Percentiles rank a stretch among this genome's conserved stretches.
Evolutionary conservation across 2,329 filamentous ascomycete species (phyloP).

Genomic region (Aureobasidium subglaciale): DNA sequence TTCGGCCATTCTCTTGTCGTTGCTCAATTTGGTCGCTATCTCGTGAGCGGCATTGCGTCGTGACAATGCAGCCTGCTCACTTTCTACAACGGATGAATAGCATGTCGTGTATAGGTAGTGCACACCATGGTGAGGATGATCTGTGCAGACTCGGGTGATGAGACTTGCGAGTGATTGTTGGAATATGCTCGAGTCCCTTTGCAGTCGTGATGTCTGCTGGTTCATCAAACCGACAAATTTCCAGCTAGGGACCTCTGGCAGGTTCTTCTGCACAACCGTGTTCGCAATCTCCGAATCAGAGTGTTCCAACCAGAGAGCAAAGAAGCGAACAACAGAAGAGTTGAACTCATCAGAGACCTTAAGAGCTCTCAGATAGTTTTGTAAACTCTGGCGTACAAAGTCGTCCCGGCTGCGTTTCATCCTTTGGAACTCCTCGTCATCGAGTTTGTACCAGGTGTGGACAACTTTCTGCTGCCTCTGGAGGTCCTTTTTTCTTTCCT

Average conservation of each 20-base stretch:
- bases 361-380: constrained; percentile 86
- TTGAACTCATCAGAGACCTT: constrained; percentile 81
- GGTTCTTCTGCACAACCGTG: constrained; percentile 61
- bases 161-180: constrained; percentile 67
- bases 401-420: constrained; percentile 69
- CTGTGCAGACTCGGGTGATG: constrained; percentile 75
- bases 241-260: constrained; percentile 71
- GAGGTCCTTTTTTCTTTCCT: constrained; percentile 32
- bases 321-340: constrained; percentile 84
- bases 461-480: constrained; percentile 52
- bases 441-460: constrained; percentile 83
- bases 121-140: constrained; percentile 95
- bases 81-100: constrained; percentile 50
- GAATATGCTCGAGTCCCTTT: constrained; percentile 63
- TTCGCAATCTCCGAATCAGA: constrained; percentile 72
- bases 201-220: constrained; percentile 86
- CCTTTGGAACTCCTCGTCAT: constrained; percentile 77
- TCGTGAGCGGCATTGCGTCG: constrained; percentile 66
- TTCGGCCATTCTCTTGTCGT: constrained; percentile 42
- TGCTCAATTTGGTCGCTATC: constrained; percentile 56
- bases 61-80: constrained; percentile 67
- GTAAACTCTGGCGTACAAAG: constrained; percentile 80
- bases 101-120: constrained; percentile 88
- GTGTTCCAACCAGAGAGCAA: constrained; percentile 87
- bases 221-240: constrained; percentile 95